A percentile compares a stretch with the other conserved stretches of the same genome.
phyloP scores from a whole-genome alignment of 176 grass and related monocot species.

The Oryza meyeriana region DNA sequence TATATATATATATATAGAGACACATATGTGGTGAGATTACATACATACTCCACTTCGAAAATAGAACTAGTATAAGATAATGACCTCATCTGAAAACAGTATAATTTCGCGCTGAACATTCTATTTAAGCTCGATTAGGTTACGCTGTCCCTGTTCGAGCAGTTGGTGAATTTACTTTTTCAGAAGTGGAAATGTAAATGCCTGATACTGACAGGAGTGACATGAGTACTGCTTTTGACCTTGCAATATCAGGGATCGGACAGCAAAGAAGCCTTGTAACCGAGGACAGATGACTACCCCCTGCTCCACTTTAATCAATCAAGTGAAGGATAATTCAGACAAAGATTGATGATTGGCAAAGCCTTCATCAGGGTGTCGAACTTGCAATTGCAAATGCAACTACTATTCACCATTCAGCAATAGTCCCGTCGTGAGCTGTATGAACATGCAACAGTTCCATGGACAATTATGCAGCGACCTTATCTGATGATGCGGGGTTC shows the following conservation, averaged over 20 bases:
- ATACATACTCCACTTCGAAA: conserved; percentile 30
- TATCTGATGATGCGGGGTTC: too few relatives aligned
- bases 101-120: neutral
- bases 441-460: too few relatives aligned
- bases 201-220: neutral
- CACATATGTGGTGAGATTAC: conserved; percentile 6
- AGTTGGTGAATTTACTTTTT: neutral
- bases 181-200: conserved; percentile 7
- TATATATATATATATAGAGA: too few relatives aligned
- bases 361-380: neutral
- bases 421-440: neutral
- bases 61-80: neutral
- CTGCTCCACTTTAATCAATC: neutral
- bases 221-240: neutral
- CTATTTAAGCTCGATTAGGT: neutral
- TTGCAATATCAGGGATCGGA: neutral
- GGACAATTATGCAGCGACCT: too few relatives aligned
- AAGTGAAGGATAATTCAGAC: neutral
- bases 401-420: neutral
- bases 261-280: neutral
- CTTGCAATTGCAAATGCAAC: neutral
- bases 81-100: neutral
- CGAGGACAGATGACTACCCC: neutral
- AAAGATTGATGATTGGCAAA: neutral
- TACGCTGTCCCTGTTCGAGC: conserved; percentile 1